Base-by-base conservation (phyloP, 495 filamentous ascomycete species). In the Neohortaea acidophila region DNA sequence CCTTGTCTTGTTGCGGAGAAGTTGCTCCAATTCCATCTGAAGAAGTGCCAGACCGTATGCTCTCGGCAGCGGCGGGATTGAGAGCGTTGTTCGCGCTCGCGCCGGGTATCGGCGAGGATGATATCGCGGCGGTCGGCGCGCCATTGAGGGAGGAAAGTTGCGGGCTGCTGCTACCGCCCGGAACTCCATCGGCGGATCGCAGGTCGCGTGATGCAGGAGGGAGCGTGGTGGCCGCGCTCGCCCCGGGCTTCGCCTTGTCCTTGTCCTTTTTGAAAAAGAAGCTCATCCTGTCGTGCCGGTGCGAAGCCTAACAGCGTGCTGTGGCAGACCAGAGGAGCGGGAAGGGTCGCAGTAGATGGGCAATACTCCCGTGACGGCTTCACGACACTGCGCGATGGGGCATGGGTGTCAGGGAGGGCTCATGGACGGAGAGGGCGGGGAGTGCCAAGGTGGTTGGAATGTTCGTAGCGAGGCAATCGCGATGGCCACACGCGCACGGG, bases 201-300 rank as follows among this genome's bases (percentile, higher is more conserved):
- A 69, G 57, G 44, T 69, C 71, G 49, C 68, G 59, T 22, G 65
- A 63, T 26, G 65, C 67, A 20, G 65, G 60, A n/a, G 70, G 70
- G 13, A 73, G 61, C 33, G 57, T 59, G 37, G 49, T 56, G n/a
- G n/a, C n/a, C n/a, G n/a, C n/a, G n/a, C n/a, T n/a, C n/a, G n/a
- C n/a, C n/a, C n/a, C n/a, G 38, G 46, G 18, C 10, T 26, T 38
- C 4, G 29, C 14, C 2, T 43, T 58, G 41, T 72, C 63, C 58
- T 79, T 79, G 57, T 76, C 77, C 58, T 49, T 56, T 13, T 76
- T 76, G 64, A 79, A 79, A 43, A 81, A 66, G 57, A 80, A 81
- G 40, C 74, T 73, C 77, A 81, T 81, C 54, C 54, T 60, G 32
- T 34, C n/a, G n/a, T n/a, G n/a, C n/a, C n/a, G n/a, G n/a, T n/a